A percentile compares a stretch with the other conserved stretches of the same genome.
Conservation (phyloP, 805 yeast species). For the Lipomyces yamadae region DNA sequence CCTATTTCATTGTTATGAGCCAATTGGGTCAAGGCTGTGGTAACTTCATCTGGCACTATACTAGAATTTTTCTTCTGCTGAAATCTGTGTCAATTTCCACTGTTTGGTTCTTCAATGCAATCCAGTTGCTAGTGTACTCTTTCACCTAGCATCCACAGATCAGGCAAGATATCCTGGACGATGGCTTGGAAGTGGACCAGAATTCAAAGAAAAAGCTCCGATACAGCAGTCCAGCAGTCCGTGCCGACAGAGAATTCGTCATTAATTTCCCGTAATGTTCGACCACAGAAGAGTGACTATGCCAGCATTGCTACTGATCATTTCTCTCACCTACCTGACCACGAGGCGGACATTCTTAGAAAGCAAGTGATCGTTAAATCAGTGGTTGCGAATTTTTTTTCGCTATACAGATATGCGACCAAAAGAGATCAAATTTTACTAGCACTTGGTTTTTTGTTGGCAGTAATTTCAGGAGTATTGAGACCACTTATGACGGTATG, state of each 20-base stretch:
- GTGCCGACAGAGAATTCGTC: conserved; percentile 14
- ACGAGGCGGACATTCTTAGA: conserved; percentile 45
- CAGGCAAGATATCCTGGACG: too few species aligned
- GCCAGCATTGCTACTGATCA: conserved; percentile 13
- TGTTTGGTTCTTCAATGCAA: too few species aligned
- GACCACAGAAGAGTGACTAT: too few species aligned
- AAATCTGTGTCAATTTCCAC: too few species aligned
- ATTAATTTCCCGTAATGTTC: neutral
- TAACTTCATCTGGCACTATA: too few species aligned
- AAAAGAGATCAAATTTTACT: conserved; percentile 10
- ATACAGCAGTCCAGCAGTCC: neutral
- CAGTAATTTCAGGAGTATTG: conserved; percentile 10
- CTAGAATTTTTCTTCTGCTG: too few species aligned
- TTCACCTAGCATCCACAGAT: too few species aligned
- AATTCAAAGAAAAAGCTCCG: too few species aligned
- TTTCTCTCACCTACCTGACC: conserved; percentile 40
- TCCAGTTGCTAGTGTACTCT: too few species aligned
- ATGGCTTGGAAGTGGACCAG: too few species aligned
- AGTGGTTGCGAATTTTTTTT: conserved; percentile 38
- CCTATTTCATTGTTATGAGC: too few species aligned
- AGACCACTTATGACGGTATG: conserved; percentile 14
- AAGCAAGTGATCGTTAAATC: conserved; percentile 41
- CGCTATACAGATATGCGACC: conserved; percentile 45
- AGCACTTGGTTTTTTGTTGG: neutral
- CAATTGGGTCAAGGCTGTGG: too few species aligned